Base-by-base conservation (phyloP, 306 rosid species). In the Corylus avellana region DNA sequence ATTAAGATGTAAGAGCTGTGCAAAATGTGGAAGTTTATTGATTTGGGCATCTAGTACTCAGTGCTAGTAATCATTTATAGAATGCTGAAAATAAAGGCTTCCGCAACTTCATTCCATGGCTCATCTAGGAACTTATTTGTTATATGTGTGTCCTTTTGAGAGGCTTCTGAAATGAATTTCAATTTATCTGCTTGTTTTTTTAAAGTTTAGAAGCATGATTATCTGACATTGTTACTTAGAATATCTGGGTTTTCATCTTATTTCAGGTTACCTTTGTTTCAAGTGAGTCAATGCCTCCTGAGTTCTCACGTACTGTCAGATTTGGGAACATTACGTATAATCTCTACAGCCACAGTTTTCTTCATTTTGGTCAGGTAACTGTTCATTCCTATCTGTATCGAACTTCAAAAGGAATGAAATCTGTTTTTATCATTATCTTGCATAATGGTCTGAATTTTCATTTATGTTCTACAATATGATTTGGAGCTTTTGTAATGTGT, bases 261-360 rank as follows among this genome's bases (percentile, higher is more conserved):
- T 88, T 89, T 72, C 89, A 95, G 99, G 97, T 93, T 70, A 91
- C 99, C 62, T 96, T 96, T 72, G 94, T 93, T 79, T 89, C 98
- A 76, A 88, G 82, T 74, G 99, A 96, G 84, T 82, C 86, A 0
- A 35, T 89, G 49, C 93, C 88, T 47, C 86, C 92, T 3, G 85
- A 88, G 85, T 91, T 90, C 83, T 86, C 88, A 1, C 94, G 79
- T 47, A 75, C 85, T 48, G 84, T 96, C 75, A 84, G 81, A 82
- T 81, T 90, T 86, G 92, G 96, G 74, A 96, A 91, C 81, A 61
- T 79, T 67, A 87, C 96, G 13, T 96, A 93, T 82, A 91, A 81
- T 88, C 91, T 96, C 63, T 96, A 96, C 87, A 90, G 98, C 79
- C 96, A 93, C 90, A 96, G 99, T 92, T 89, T 93, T 84, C 97